Evolutionary conservation across 192 early-diverging fungal species (phyloP).

Genomic region (Backusella liffmaniae): DNA sequence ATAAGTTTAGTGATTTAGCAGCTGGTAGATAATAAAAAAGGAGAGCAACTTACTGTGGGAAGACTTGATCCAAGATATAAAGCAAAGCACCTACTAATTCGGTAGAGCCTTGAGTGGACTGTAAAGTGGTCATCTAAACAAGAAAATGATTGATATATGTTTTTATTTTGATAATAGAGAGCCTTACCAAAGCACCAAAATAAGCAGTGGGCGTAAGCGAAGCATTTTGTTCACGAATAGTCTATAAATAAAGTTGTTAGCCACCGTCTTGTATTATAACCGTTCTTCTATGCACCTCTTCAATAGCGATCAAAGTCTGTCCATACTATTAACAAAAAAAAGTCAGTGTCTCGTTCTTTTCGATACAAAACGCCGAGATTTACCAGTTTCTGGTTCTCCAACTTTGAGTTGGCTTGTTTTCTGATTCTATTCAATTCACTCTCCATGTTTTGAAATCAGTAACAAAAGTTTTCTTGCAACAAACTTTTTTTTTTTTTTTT

Average conservation of each 20-base stretch:
- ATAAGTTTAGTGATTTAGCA: background rate
- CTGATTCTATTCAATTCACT: slow-evolving; percentile 60
- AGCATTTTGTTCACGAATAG: slow-evolving; percentile 74
- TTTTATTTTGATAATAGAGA: background rate
- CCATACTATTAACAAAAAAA: slow-evolving; percentile 41
- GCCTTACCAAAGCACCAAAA: slow-evolving; percentile 79
- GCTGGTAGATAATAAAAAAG: background rate
- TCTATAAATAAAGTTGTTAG: slow-evolving; percentile 47
- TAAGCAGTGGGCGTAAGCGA: slow-evolving; percentile 77
- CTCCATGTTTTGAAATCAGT: slow-evolving; percentile 41
- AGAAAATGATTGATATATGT: background rate
- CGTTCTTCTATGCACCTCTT: slow-evolving; percentile 44
- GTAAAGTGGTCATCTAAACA: slow-evolving; percentile 53
- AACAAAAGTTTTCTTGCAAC: background rate
- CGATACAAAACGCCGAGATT: background rate
- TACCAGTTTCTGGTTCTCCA: slow-evolving; percentile 81
- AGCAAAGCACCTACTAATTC: slow-evolving; percentile 61
- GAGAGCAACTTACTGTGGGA: slow-evolving; percentile 55
- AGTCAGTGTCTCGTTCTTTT: background rate
- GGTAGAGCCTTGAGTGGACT: slow-evolving; percentile 30
- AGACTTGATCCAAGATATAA: slow-evolving; percentile 78
- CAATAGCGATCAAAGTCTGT: slow-evolving; percentile 67
- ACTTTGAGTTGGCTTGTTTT: slow-evolving; percentile 71
- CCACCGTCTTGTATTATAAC: background rate
- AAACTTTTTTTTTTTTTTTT: slow-evolving; percentile 1